Conservation (phyloP, 352 stramenopile species). For the Pseudoperonospora humuli region DNA sequence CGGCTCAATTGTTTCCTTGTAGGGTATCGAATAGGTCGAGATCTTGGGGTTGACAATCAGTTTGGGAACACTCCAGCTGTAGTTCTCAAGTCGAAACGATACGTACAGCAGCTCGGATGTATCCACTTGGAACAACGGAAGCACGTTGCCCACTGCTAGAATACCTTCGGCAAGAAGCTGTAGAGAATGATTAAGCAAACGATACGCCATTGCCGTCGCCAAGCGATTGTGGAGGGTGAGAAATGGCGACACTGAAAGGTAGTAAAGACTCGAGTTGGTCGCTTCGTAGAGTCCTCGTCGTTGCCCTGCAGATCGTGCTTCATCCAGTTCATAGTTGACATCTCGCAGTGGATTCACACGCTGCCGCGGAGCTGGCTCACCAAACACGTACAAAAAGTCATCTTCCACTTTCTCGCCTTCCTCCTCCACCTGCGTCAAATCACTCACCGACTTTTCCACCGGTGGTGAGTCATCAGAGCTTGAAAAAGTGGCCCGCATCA, state of each 20-base stretch:
- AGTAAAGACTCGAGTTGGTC: conserved; percentile 80
- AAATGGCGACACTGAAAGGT: conserved; percentile 77
- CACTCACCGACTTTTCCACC: conserved; percentile 11
- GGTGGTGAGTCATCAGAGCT: conserved; percentile 38
- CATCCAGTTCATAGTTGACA: conserved; percentile 75
- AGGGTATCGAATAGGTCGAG: conserved; percentile 57
- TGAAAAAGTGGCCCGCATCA: conserved; percentile 80
- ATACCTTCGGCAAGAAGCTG: conserved; percentile 83
- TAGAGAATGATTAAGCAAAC: conserved; percentile 70
- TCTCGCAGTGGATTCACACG: conserved; percentile 56
- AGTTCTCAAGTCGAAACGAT: conserved; percentile 83
- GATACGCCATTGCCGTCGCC: conserved; percentile 75
- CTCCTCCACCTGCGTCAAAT: conserved; percentile 37
- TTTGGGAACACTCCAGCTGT: conserved; percentile 79
- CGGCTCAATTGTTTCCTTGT: conserved; percentile 70
- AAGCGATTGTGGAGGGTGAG: conserved; percentile 81
- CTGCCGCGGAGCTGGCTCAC: conserved; percentile 34
- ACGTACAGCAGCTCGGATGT: conserved; percentile 53
- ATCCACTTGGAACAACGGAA: conserved; percentile 83
- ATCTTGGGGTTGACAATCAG: conserved; percentile 72
- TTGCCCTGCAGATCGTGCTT: conserved; percentile 66
- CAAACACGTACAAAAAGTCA: conserved; percentile 76
- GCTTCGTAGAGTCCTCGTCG: conserved; percentile 73
- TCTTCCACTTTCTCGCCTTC: conserved; percentile 65
- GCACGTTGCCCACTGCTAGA: conserved; percentile 70